A percentile compares a stretch with the other conserved stretches of the same genome.
phyloP scores from a whole-genome alignment of 2,329 filamentous ascomycete species.

The Akanthomyces muscarius region DNA sequence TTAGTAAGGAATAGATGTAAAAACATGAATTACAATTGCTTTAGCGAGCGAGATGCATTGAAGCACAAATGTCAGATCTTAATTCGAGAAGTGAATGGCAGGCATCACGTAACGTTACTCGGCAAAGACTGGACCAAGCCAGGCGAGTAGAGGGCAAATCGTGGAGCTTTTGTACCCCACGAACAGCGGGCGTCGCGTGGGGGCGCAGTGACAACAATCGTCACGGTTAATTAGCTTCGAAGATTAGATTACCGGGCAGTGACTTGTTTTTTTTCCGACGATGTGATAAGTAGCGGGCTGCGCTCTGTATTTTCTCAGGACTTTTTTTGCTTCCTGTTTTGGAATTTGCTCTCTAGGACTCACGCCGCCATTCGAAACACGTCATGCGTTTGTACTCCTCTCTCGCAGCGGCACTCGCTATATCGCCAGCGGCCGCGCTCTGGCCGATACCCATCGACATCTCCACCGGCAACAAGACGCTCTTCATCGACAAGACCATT shows the following conservation, averaged over 20 bases:
- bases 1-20: not conserved
- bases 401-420: constrained; percentile 5
- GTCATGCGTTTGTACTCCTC: constrained; percentile 8
- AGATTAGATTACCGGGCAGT: not conserved
- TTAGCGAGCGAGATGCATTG: not conserved
- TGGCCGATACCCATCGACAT: constrained; percentile 54
- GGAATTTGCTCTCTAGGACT: not conserved
- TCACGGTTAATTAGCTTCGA: not conserved
- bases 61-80: not conserved
- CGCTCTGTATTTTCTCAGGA: not conserved
- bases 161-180: not conserved
- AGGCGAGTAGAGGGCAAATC: not conserved
- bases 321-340: not conserved
- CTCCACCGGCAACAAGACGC: constrained; percentile 46
- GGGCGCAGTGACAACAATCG: not conserved
- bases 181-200: not conserved
- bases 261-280: not conserved
- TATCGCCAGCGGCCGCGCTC: constrained; percentile 33
- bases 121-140: not conserved
- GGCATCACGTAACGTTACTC: not conserved
- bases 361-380: no score
- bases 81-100: not conserved
- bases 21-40: not conserved
- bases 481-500: constrained; percentile 52
- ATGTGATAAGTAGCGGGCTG: not conserved